Conservation (phyloP, 495 filamentous ascomycete species). For the Penicillium lividum region DNA sequence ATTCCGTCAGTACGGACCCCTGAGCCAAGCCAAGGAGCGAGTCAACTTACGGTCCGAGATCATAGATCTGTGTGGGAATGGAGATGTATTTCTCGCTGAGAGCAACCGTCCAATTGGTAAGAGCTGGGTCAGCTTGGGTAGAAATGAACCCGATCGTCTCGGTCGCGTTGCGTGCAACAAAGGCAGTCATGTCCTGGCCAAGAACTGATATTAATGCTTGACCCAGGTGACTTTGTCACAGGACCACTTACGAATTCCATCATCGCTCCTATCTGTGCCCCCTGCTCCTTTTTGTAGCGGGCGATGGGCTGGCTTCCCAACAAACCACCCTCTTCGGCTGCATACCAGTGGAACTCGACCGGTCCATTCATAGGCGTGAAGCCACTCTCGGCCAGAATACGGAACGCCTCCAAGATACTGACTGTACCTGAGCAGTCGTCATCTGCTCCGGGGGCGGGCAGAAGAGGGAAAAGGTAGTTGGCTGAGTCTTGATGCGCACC, state of each 20-base stretch:
- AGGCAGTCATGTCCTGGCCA: slow-evolving; percentile 17
- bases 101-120: slow-evolving; percentile 15
- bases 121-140: slow-evolving; percentile 11
- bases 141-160: slow-evolving; percentile 18
- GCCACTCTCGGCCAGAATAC: slow-evolving; percentile 14
- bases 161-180: slow-evolving; percentile 13
- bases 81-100: slow-evolving; percentile 16
- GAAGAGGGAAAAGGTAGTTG: slow-evolving; percentile 20
- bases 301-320: slow-evolving; percentile 17
- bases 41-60: slow-evolving; percentile 12
- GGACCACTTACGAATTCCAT: slow-evolving; percentile 17
- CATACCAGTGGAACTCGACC: slow-evolving; percentile 22
- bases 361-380: slow-evolving; percentile 13
- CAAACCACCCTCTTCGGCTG: slow-evolving; percentile 18
- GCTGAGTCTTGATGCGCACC: slow-evolving; percentile 18
- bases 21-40: neutral
- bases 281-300: slow-evolving; percentile 16
- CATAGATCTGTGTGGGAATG: slow-evolving; percentile 14
- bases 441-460: slow-evolving; percentile 18
- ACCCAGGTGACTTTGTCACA: neutral
- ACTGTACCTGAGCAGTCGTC: slow-evolving; percentile 19
- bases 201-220: neutral
- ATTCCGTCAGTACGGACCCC: slow-evolving; percentile 1
- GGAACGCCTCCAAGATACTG: slow-evolving; percentile 18
- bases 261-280: slow-evolving; percentile 15